A percentile compares a stretch with the other conserved stretches of the same genome.
phyloP scores from a whole-genome alignment of 2,329 filamentous ascomycete species.

The Chalaropsis ovoidea region DNA sequence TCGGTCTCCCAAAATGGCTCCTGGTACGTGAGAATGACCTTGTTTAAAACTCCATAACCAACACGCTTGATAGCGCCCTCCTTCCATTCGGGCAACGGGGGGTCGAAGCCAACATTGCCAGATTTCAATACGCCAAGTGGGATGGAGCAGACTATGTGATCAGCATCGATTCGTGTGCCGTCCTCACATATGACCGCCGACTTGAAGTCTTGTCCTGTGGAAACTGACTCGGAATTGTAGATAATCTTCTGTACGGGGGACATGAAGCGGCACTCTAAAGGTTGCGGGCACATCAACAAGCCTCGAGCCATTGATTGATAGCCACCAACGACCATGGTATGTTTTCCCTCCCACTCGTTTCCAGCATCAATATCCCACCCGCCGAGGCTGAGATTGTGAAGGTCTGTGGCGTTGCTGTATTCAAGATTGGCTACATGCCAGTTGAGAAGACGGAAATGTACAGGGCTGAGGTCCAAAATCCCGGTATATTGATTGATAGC shows the following conservation, averaged over 20 bases:
- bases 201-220: conserved; percentile 31
- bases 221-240: conserved; percentile 34
- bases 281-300: conserved; percentile 63
- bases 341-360: conserved; percentile 92
- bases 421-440: conserved; percentile 98
- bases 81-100: conserved; percentile 82
- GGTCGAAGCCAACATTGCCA: conserved; percentile 73
- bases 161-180: conserved; percentile 67
- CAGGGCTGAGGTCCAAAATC: conserved; percentile 70
- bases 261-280: conserved; percentile 66
- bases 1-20: conserved; percentile 82
- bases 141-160: conserved; percentile 80
- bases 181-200: conserved; percentile 65
- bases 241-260: conserved; percentile 61
- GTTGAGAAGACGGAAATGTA: conserved; percentile 83
- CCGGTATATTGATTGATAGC: conserved; percentile 80
- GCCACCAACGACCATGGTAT: conserved; percentile 85
- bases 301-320: conserved; percentile 91
- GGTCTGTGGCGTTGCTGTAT: conserved; percentile 88
- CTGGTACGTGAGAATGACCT: conserved; percentile 84
- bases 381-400: conserved; percentile 74
- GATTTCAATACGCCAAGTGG: conserved; percentile 86
- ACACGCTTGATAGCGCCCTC: conserved; percentile 66
- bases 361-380: conserved; percentile 97
- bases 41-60: conserved; percentile 90